phyloP scores from a whole-genome alignment of 805 yeast species.

The Saccharomycopsis amapae region DNA sequence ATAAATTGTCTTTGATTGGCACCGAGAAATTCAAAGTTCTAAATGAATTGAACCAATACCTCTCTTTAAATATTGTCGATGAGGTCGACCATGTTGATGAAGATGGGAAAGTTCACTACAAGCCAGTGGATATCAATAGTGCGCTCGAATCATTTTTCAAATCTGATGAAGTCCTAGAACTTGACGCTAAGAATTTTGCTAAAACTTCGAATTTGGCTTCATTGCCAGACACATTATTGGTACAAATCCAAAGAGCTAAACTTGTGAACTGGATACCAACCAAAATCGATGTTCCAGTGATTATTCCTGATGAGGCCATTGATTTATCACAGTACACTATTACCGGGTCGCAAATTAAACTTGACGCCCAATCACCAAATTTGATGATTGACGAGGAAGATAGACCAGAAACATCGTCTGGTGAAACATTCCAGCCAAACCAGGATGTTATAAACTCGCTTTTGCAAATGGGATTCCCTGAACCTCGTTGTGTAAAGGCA shows the following conservation, averaged over 20 bases:
- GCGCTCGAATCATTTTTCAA: constrained; percentile 44
- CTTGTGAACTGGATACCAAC: constrained; percentile 86
- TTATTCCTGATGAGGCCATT: constrained; percentile 38
- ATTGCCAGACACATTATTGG: constrained; percentile 62
- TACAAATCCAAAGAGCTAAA: constrained; percentile 73
- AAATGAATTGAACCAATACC: constrained; percentile 49
- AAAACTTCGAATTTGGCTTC: constrained; percentile 44
- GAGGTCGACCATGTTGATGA: constrained; percentile 33
- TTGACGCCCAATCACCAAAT: constrained; percentile 32
- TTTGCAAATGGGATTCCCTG: constrained; percentile 82
- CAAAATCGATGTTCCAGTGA: constrained; percentile 70
- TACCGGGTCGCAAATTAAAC: neutral
- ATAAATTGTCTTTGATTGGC: constrained; percentile 47
- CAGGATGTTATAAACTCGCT: constrained; percentile 47
- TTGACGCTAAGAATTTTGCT: constrained; percentile 42
- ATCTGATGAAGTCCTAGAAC: constrained; percentile 52
- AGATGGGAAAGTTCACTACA: constrained; percentile 39
- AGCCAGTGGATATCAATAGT: constrained; percentile 36
- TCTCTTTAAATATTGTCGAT: constrained; percentile 53
- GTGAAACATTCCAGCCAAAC: constrained; percentile 44
- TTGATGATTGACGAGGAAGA: constrained; percentile 31
- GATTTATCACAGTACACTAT: constrained; percentile 35
- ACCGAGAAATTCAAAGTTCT: constrained; percentile 48
- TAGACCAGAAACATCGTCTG: constrained; percentile 23
- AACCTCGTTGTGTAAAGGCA: constrained; percentile 57